Base-by-base conservation (phyloP, 2,329 filamentous ascomycete genomes). In the Ophiostoma sp. region DNA sequence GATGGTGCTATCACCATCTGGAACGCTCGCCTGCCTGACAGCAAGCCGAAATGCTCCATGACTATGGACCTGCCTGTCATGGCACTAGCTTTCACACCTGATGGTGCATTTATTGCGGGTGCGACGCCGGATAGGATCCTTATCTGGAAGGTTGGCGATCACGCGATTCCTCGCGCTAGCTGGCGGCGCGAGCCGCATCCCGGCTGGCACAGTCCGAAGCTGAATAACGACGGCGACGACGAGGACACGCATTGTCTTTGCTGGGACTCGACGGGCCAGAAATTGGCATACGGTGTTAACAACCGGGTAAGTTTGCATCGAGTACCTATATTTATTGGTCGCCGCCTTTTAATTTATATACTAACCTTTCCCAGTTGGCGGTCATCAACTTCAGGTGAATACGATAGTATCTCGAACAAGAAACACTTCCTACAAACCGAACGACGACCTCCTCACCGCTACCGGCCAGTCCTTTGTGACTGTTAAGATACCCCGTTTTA, bases 121-220 rank as follows among this genome's bases (percentile, higher is more conserved):
- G 89, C 88, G 5, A 90, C 89, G 0, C 84, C 84, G 25, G 85
- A 86, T 45, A 85, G 84, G 73, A 87, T 91, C 17, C 80, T 90
- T 52, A 90, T 91, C 63, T 91, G 89, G 88, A 91, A 90, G 78
- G 86, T 90, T 15, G 88, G 87, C 74, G 89, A 89, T 70, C 83
- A 86, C 63, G 82, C 83, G 33, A 84, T 89, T 63, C 89, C 89
- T 4, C 84, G 87, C 63, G 89, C 89, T 19, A 88, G 84, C 77
- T 91, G 89, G 89, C 87, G 83, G 74, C 82, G 87, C 74, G 82
- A 84, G 33, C 82, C 85, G 11, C 87, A 90, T 76, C 82, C 84
- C 0, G 89, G 87, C 4, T 90, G 88, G 87, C 82, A 87, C 42
- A 90, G 86, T 74, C 88, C 88, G 25, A 87, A 85, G 77, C 84